Evolutionary conservation across 345 rosid genomes (phyloP), one percentile per base, ranked within the genome.

Genomic region (Erucastrum elatum): DNA sequence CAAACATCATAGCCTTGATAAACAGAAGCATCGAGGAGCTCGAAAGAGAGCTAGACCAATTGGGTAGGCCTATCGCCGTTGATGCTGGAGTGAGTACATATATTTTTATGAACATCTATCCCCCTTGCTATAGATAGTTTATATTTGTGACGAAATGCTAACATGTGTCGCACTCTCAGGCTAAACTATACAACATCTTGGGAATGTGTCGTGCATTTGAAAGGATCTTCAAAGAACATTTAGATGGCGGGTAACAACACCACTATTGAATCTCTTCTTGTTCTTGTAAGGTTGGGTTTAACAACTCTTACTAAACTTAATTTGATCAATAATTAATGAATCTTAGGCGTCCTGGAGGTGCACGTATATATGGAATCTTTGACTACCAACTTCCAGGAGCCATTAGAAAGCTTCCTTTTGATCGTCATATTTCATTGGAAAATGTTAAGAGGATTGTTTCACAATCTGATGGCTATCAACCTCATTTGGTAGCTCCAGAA

Each of bases 381-480:
- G 91, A 87, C 85, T 74, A 88, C 78, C 91, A 91, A 74, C 94
- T 91, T 66, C 97, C 94, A 0, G 86, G 86, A 84, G 97, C 97
- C 51, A 72, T 91, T 35, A 87, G 82, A 74, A 90, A 90, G 77
- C 94, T 91, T 81, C 97, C 94, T 35, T 85, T 91, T 74, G 97
- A 90, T 82, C 87, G 93, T 15, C 97, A 88, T 80, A 87, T 91
- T 66, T 90, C 97, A 9, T 61, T 91, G 65, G 89, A 90, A 80
- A 90, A 82, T 77, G 92, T 91, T 4, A 86, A 80, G 87, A 90
- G 81, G 84, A 87, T 90, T 1, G 88, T 91, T 30, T 90, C 93
- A 0, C 88, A 91, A 83, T 90, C 97, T 62, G 97, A 91, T 84
- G 97, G 97, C 39, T 91, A 91, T 77, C 97, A 91, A 79, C 97